phyloP scores from a whole-genome alignment of 2,329 filamentous ascomycete genomes.

The Plenodomus tracheiphilus region DNA sequence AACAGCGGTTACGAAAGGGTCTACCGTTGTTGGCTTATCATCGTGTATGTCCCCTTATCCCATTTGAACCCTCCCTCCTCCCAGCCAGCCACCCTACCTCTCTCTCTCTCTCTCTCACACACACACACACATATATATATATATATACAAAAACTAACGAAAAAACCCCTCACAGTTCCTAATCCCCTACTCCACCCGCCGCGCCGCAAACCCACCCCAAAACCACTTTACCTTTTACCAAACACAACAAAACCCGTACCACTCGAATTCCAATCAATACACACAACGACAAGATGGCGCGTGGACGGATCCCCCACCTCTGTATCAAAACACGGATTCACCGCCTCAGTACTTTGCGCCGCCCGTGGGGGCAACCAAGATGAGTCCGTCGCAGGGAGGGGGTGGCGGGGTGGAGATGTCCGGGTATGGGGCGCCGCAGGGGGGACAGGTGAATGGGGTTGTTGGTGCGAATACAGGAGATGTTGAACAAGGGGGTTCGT shows the following conservation, averaged over 20 bases:
- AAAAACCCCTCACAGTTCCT: slow-evolving; percentile 44
- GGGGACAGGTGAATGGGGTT: slow-evolving; percentile 35
- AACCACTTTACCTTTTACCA: slow-evolving; percentile 48
- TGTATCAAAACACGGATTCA: slow-evolving; percentile 38
- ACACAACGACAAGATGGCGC: slow-evolving; percentile 33
- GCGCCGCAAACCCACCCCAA: slow-evolving; percentile 27
- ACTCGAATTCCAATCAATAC: slow-evolving; percentile 17
- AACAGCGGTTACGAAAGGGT: slow-evolving; percentile 66
- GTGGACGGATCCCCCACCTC: slow-evolving; percentile 38
- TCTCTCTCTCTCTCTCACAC: no score
- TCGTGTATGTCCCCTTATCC: slow-evolving; percentile 46
- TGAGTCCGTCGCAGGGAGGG: slow-evolving; percentile 27
- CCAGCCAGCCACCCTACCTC: not conserved
- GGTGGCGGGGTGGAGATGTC: slow-evolving; percentile 30
- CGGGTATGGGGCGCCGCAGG: slow-evolving; percentile 16
- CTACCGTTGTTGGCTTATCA: slow-evolving; percentile 70
- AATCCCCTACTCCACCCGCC: slow-evolving; percentile 45
- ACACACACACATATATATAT: no score
- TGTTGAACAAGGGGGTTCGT: slow-evolving; percentile 16
- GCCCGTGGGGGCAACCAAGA: slow-evolving; percentile 35
- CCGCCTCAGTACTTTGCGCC: slow-evolving; percentile 42
- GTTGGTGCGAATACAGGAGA: slow-evolving; percentile 20
- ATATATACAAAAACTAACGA: not conserved
- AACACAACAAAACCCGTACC: slow-evolving; percentile 26
- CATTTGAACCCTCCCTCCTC: not conserved